phyloP scores from a whole-genome alignment of 2,329 filamentous ascomycete genomes.

The Aspergillus fumigatiaffinis region DNA sequence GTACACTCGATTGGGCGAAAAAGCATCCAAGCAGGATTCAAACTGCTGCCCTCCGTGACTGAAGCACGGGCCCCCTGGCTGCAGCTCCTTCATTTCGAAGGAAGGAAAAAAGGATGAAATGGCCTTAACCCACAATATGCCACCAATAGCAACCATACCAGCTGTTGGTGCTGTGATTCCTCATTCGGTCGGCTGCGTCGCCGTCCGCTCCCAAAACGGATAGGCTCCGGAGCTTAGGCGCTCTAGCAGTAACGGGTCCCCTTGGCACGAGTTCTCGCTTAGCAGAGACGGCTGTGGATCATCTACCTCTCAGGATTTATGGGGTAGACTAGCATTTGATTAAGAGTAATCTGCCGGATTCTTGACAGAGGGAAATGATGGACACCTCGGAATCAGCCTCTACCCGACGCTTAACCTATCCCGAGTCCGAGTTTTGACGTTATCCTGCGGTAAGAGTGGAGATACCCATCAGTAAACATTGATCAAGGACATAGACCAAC shows the following conservation, averaged over 20 bases:
- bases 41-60: background rate
- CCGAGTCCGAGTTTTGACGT: background rate
- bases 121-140: background rate
- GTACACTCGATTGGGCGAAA: background rate
- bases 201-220: background rate
- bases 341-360: background rate
- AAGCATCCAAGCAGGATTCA: background rate
- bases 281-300: background rate
- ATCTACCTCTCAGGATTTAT: background rate
- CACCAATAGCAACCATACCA: background rate
- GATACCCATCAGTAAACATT: background rate
- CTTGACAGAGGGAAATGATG: background rate
- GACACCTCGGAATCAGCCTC: background rate
- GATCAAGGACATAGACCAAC: background rate
- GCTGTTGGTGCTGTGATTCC: background rate
- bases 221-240: background rate
- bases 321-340: background rate
- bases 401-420: background rate
- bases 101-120: background rate
- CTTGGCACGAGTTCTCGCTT: background rate
- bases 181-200: background rate
- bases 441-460: background rate
- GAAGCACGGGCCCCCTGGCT: background rate
- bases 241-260: background rate
- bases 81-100: background rate